phyloP scores from a whole-genome alignment of 192 early-diverging fungal genomes.

The Diversispora epigaea region DNA sequence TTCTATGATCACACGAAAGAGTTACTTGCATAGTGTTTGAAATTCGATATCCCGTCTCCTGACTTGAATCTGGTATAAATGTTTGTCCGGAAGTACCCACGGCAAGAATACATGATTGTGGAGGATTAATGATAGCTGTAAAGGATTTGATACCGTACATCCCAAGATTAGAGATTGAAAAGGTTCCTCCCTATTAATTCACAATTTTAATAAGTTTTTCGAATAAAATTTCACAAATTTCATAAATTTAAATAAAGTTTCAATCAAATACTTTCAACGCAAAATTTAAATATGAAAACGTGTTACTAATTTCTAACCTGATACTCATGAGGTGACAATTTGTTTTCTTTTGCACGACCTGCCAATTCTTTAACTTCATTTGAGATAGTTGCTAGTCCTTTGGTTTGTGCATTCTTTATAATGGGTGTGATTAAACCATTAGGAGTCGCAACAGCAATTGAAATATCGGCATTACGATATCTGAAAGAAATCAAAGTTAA shows the following conservation, averaged over 20 bases:
- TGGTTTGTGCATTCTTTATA: constrained; percentile 75
- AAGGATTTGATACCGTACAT: constrained; percentile 95
- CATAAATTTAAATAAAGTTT: background rate
- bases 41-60: constrained; percentile 67
- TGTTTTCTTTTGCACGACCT: constrained; percentile 77
- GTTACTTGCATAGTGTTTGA: constrained; percentile 82
- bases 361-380: constrained; percentile 84
- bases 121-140: constrained; percentile 98
- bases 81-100: constrained; percentile 81
- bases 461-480: constrained; percentile 89
- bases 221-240: background rate
- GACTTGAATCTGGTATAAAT: constrained; percentile 62
- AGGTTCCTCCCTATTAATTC: constrained; percentile 71
- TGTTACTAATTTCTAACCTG: constrained; percentile 48
- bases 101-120: constrained; percentile 90
- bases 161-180: constrained; percentile 98
- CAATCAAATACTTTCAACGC: no score
- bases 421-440: constrained; percentile 96
- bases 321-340: constrained; percentile 93
- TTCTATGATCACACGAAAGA: constrained; percentile 89
- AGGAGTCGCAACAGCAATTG: constrained; percentile 93
- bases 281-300: no score
- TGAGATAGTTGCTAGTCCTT: constrained; percentile 86
- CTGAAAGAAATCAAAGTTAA: constrained; percentile 33
- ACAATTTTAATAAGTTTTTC: background rate